Evolutionary conservation across 805 yeast genomes (phyloP).

Genomic region (Myxozyma sirexii): DNA sequence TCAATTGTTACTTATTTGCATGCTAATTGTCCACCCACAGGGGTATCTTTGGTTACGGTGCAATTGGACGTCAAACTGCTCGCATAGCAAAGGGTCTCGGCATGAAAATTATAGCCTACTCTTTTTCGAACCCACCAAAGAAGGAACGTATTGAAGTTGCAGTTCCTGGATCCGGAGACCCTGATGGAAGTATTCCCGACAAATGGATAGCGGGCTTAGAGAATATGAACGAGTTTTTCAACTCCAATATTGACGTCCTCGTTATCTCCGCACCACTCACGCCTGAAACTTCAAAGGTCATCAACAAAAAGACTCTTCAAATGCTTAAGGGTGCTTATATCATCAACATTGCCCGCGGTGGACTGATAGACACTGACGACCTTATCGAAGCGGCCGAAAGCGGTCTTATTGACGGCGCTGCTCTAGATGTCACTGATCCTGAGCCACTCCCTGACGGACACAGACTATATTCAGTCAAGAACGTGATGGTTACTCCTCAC

Average conservation of each 20-base stretch:
- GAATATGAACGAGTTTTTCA: constrained; percentile 48
- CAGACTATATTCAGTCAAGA: constrained; percentile 33
- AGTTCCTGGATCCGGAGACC: constrained; percentile 57
- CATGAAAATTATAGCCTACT: constrained; percentile 53
- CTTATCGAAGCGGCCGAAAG: constrained; percentile 50
- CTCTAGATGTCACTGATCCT: constrained; percentile 68
- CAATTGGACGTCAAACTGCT: constrained; percentile 69
- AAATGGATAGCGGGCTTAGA: constrained; percentile 55
- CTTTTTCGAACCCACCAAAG: constrained; percentile 31
- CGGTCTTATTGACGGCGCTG: constrained; percentile 64
- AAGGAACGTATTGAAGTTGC: constrained; percentile 38
- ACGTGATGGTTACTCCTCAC: constrained; percentile 33
- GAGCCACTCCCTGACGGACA: constrained; percentile 52
- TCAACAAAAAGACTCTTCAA: constrained; percentile 52
- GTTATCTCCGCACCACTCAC: constrained; percentile 69
- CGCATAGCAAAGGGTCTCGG: constrained; percentile 57
- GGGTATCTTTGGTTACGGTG: constrained; percentile 72
- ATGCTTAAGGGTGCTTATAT: constrained; percentile 59
- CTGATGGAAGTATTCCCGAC: constrained; percentile 42
- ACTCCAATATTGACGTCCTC: constrained; percentile 54
- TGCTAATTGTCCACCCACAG: constrained; percentile 42
- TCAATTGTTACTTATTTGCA: not conserved
- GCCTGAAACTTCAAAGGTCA: constrained; percentile 56
- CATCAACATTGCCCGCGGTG: constrained; percentile 54
- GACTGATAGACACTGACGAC: constrained; percentile 51